phyloP scores from a whole-genome alignment of 2,329 filamentous ascomycete genomes.

The Colletotrichum aenigma region DNA sequence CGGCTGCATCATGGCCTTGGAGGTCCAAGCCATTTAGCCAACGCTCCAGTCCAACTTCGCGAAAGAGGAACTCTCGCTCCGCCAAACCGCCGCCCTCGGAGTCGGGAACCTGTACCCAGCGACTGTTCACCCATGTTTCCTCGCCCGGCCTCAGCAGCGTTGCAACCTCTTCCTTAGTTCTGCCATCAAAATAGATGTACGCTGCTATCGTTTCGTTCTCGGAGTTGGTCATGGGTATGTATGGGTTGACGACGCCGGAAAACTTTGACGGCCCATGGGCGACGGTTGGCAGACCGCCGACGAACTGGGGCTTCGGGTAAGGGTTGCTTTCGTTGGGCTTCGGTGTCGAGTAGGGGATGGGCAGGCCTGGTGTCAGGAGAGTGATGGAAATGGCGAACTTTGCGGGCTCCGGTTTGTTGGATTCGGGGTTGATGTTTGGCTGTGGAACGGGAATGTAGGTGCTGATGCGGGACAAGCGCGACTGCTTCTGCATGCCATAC shows the following conservation, averaged over 20 bases:
- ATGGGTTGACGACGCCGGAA: slow-evolving; percentile 72
- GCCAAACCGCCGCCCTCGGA: slow-evolving; percentile 92
- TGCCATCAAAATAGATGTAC: slow-evolving; percentile 98
- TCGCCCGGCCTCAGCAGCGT: slow-evolving; percentile 90
- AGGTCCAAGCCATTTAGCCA: slow-evolving; percentile 97
- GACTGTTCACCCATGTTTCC: slow-evolving; percentile 98
- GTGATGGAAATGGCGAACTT: slow-evolving; percentile 99
- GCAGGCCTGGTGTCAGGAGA: slow-evolving; percentile 83
- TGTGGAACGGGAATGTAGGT: slow-evolving; percentile 96
- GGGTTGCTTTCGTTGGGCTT: slow-evolving; percentile 79
- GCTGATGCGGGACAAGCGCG: slow-evolving; percentile 88
- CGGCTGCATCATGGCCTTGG: slow-evolving; percentile 89
- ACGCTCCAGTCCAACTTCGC: slow-evolving; percentile 92
- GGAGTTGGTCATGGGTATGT: slow-evolving; percentile 89
- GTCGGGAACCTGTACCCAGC: slow-evolving; percentile 94
- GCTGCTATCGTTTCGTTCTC: slow-evolving; percentile 97
- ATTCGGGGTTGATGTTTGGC: slow-evolving; percentile 67
- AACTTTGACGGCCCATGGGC: slow-evolving; percentile 50
- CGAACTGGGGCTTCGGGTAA: slow-evolving; percentile 80
- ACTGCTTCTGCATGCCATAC: slow-evolving; percentile 93
- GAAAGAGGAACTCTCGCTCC: slow-evolving; percentile 95
- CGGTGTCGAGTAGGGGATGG: slow-evolving; percentile 91
- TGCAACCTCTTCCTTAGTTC: slow-evolving; percentile 94
- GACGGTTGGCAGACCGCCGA: slow-evolving; percentile 70
- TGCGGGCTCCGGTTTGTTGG: slow-evolving; percentile 84